These are phyloP conservation scores for Globisporangium cylindrosporum DNA, from an alignment of 352 stramenopile genomes.

Conservation along the genomic window DNA sequence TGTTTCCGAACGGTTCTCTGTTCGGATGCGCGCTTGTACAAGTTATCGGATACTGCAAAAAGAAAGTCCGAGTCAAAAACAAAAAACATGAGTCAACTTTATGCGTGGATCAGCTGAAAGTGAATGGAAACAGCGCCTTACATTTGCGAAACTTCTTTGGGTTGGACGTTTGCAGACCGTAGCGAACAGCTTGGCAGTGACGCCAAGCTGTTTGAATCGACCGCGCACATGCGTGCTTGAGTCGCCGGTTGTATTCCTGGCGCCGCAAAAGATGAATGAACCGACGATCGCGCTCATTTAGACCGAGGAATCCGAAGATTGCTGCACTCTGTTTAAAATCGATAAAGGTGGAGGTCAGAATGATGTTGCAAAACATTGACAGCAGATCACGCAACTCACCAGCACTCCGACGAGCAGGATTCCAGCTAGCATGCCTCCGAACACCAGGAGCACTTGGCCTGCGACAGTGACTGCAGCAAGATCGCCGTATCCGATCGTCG, in stretches of 20 bases:
- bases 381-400: constrained; percentile 27
- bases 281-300: constrained; percentile 54
- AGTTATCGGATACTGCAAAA: constrained; percentile 19
- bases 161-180: neutral
- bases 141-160: constrained; percentile 19
- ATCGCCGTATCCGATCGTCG: constrained; percentile 75
- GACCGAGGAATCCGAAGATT: constrained; percentile 54
- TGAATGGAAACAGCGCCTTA: constrained; percentile 14
- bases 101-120: neutral
- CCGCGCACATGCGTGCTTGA: constrained; percentile 47
- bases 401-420: constrained; percentile 71
- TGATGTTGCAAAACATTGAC: neutral
- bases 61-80: neutral
- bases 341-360: neutral
- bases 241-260: constrained; percentile 37
- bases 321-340: constrained; percentile 48
- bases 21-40: constrained; percentile 36
- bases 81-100: neutral
- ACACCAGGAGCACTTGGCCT: constrained; percentile 55
- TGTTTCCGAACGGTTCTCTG: constrained; percentile 55
- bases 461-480: constrained; percentile 46
- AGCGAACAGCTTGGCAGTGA: constrained; percentile 18
- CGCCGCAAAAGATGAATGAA: constrained; percentile 52
- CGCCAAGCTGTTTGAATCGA: constrained; percentile 66
- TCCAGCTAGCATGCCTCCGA: constrained; percentile 64